Evolutionary conservation across 2,329 filamentous ascomycete species (phyloP), one percentile per base, ranked within the genome.

Genomic region (Pseudogymnoascus sp.): DNA sequence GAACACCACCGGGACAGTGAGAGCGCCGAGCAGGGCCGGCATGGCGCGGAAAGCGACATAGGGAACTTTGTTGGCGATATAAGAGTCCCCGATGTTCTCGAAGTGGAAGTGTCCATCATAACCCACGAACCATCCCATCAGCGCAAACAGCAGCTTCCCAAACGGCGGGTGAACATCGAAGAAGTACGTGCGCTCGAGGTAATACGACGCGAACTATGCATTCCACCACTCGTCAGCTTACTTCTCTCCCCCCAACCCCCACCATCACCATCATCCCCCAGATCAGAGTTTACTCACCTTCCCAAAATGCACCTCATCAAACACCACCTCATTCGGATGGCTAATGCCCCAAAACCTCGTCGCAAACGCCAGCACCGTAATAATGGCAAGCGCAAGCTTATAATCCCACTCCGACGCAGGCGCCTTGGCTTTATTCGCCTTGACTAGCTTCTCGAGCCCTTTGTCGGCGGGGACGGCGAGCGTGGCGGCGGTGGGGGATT

Each of bases 131-230:
- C 95, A 99, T 75, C 95, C 95, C 79, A 96, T 92, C 68, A 97
- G 86, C 69, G 93, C 95, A 75, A 97, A 97, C 61, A 99, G 87
- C 66, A 99, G 91, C 82, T 99, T 99, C 77, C 91, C 95, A 71
- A 99, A 96, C 14, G 95, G 95, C 69, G 95, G 95, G 77, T 99
- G 95, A 63, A 99, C 95, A 80, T 99, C 95, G 86, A 99, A 99
- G 83, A 99, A 99, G 81, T 97, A 99, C 67, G 92, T 97, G 72
- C 92, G 89, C 79, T 97, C 88, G 71, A 99, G 87, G 76, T 99
- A 99, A 74, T 86, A 88, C 8, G 86, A 89, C 63, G 86, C 86
- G 73, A 89, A 89, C 86, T 89, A 70, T 62, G 40, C n/a, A 51
- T 60, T 51, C 62, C 37, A 66, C 39, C 4, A 70, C 23, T 64